Conservation (phyloP, 345 rosid genomes). For the Sisymbrium irio region DNA sequence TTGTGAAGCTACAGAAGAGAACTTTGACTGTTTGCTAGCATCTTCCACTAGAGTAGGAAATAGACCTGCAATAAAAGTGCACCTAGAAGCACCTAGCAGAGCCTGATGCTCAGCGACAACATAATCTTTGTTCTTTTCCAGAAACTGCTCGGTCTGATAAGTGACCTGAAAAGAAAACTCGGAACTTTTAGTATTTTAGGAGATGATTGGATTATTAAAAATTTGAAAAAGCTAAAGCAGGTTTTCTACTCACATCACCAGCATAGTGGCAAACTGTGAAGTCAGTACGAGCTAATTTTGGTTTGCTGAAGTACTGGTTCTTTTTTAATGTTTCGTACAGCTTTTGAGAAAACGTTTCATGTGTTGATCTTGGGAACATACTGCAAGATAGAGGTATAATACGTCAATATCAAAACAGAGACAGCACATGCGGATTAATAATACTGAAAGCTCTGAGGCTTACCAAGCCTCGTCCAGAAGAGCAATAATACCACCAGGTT, state of each 20-base stretch:
- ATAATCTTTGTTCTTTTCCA: constrained; percentile 97
- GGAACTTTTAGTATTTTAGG: not conserved
- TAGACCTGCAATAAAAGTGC: constrained; percentile 72
- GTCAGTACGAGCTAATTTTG: constrained; percentile 86
- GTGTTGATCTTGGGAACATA: constrained; percentile 95
- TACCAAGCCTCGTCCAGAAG: constrained; percentile 98
- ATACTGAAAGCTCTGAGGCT: constrained; percentile 32
- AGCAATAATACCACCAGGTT: constrained; percentile 95
- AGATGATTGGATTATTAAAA: not conserved
- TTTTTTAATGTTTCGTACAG: constrained; percentile 79
- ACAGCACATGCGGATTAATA: constrained; percentile 8
- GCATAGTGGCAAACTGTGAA: constrained; percentile 97
- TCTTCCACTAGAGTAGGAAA: constrained; percentile 74
- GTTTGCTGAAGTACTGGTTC: constrained; percentile 81
- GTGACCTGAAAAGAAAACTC: constrained; percentile 64
- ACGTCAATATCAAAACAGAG: constrained; percentile 14
- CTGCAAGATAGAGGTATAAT: constrained; percentile 44
- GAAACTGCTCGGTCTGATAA: constrained; percentile 85
- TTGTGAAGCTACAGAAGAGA: constrained; percentile 91
- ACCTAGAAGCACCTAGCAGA: constrained; percentile 74
- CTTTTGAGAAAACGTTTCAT: constrained; percentile 94
- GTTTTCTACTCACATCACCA: constrained; percentile 74
- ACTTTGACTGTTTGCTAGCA: constrained; percentile 74
- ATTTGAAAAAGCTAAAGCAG: constrained; percentile 6
- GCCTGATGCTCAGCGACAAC: constrained; percentile 96